Base-by-base conservation (phyloP, 495 filamentous ascomycete species). In the Cercophora samala region DNA sequence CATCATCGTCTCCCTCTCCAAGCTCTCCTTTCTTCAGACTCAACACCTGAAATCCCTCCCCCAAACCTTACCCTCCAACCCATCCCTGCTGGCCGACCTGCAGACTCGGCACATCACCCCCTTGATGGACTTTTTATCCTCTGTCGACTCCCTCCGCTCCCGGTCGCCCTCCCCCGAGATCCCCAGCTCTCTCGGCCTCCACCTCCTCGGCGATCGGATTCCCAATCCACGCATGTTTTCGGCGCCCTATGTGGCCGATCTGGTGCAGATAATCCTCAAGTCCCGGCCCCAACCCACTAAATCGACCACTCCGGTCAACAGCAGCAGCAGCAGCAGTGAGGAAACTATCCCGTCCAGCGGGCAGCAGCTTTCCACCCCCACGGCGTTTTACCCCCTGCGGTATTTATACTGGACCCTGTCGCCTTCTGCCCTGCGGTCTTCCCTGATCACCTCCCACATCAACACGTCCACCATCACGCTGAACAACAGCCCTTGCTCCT, bases 1-100 rank as follows among this genome's bases (percentile, higher is more conserved):
- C 77, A 90, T 91, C n/a, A 87, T 88, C 13, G 91, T 97, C 24
- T 85, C 86, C n/a, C 85, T 89, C 63, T 86, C 85, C 59, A 98
- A 98, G 73, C 84, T 97, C 11, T 83, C 83, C 71, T 93, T 88
- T 74, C 82, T 99, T 15, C 93, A 98, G 72, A 87, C 86, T 63
- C 83, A 82, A 25, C 92, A 97, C 76, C 84, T 78, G 29, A 65
- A 66, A 13, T 72, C 69, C 4, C 66, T 75, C 15, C 46, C 72
- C 24, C n/a, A 26, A 11, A 26, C 68, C 1, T 37, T 66, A 2
- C 1, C 23, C 29, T 46, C 60, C 25, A 55, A 55, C 11, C 26
- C 32, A 19, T 21, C 32, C 61, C 63, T 32, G 0, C 18, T 13
- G 21, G 8, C 29, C 29, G 32, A 59, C 13, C 6, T 64, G 51